Evolutionary conservation across 176 grass and related monocot genomes (phyloP), one percentile per base, ranked within the genome.

Genomic region (Paspalum notatum): DNA sequence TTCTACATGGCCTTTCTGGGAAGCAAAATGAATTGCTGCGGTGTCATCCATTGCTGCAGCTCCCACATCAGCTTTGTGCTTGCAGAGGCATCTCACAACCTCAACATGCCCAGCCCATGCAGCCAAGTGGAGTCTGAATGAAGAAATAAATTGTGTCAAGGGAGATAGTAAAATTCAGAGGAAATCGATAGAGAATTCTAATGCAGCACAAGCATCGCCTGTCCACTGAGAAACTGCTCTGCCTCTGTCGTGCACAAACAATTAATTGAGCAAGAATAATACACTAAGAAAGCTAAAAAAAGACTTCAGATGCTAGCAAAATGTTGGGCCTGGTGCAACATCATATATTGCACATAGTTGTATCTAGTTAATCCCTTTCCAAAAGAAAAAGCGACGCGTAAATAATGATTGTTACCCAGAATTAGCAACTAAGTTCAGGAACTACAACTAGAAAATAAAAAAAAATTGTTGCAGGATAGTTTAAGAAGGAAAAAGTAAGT

Each of bases 11-110:
- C 96, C 96, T 86, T 98, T 98, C 89, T 98, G 96, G 32, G 80
- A 94, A 46, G 96, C 92, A 66, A 98, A 98, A 90, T 98, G 96
- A 54, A 98, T 91, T 3, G 90, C 96, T 46, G 83, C 74, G 0
- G 90, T 98, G 75, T 98, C 92, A 44, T 98, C 96, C 90, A 98
- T 91, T 55, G 96, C 96, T 72, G 96, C 83, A 76, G 92, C 90
- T 53, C 90, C 90, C 0, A 93, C 79, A 20, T 95, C 92, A 44
- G 90, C 90, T 75, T 98, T 98, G 86, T 98, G 89, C 59, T 95
- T 89, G 90, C 96, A 98, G 67, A 98, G 90, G 84, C 84, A 95
- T 85, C 84, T 91, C 25, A 98, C 92, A 66, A 95, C 84, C 46
- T 95, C 96, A 26, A 89, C 74, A 59, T 98, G 88, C 49, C 96